A percentile compares a stretch with the other conserved stretches of the same genome.
Conservation (phyloP, 352 stramenopile species). For the Globisporangium nunn region DNA sequence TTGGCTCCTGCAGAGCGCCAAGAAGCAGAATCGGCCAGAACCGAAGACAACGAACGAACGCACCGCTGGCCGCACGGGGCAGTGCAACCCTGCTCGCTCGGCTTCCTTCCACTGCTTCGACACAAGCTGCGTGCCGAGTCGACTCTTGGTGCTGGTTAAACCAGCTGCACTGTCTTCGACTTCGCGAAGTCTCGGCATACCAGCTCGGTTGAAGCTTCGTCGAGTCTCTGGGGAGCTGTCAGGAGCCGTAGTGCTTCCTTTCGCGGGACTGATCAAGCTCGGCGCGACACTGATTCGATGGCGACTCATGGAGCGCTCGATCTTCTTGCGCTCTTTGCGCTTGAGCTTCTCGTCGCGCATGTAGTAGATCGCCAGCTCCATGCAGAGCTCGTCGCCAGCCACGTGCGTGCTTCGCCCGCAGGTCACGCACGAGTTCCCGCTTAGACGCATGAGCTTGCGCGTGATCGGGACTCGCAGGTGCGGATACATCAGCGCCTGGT, state of each 20-base stretch:
- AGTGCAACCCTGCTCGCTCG: conserved; percentile 25
- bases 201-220: neutral
- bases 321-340: conserved; percentile 27
- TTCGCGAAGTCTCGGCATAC: conserved; percentile 9
- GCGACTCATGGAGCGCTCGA: conserved; percentile 29
- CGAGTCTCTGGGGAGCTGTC: neutral
- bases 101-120: conserved; percentile 48
- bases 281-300: conserved; percentile 45
- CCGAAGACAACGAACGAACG: neutral
- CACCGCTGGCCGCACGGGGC: conserved; percentile 24
- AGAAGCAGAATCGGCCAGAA: neutral
- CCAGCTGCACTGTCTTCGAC: no score
- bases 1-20: no score
- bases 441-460: conserved; percentile 79
- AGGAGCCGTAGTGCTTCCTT: neutral
- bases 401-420: conserved; percentile 65
- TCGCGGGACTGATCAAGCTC: neutral
- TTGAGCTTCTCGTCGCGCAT: conserved; percentile 66
- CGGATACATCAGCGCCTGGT: conserved; percentile 62
- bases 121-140: conserved; percentile 47
- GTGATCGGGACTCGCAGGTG: conserved; percentile 68
- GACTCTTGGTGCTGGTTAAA: neutral
- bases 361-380: conserved; percentile 59
- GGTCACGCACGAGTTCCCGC: conserved; percentile 71
- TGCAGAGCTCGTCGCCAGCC: conserved; percentile 73